Conservation (phyloP, 2,329 filamentous ascomycete species). For the Furcasterigmium furcatum region DNA sequence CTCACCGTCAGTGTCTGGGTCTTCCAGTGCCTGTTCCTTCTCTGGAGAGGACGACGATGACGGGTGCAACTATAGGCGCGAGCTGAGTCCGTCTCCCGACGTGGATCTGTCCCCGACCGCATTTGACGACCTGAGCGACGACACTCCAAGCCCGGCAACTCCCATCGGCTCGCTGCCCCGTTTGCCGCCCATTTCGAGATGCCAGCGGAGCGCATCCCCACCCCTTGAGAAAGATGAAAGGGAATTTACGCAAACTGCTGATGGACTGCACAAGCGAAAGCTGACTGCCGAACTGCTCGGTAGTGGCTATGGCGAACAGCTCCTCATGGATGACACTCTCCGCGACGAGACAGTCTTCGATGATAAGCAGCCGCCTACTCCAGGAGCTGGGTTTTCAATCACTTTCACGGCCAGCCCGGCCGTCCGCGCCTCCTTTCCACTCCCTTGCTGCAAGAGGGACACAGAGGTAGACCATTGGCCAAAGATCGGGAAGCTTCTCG, state of each 20-base stretch:
- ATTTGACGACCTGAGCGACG: constrained; percentile 70
- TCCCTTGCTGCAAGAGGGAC: constrained; percentile 25
- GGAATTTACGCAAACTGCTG: constrained; percentile 94
- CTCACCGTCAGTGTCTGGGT: constrained; percentile 65
- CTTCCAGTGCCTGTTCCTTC: constrained; percentile 61
- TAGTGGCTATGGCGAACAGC: constrained; percentile 25
- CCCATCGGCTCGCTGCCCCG: constrained; percentile 63
- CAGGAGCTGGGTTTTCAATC: constrained; percentile 26
- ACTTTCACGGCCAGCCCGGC: constrained; percentile 52
- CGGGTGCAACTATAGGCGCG: constrained; percentile 62
- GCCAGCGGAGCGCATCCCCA: constrained; percentile 71
- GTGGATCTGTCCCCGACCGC: constrained; percentile 86
- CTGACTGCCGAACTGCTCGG: constrained; percentile 42
- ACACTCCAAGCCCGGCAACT: constrained; percentile 54
- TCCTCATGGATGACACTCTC: constrained; percentile 35
- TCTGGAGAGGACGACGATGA: constrained; percentile 61
- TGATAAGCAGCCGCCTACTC: constrained; percentile 29
- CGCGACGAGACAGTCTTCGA: constrained; percentile 54
- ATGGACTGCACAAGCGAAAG: constrained; percentile 70
- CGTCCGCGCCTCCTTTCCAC: constrained; percentile 42
- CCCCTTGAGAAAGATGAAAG: constrained; percentile 92
- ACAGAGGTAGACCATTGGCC: constrained; percentile 38
- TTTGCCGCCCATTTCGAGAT: constrained; percentile 32
- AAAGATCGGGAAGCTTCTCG: constrained; percentile 40
- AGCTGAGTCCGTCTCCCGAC: constrained; percentile 87